Percentiles rank a stretch among this genome's conserved stretches.
Conservation (phyloP, 2,329 filamentous ascomycete species). For the Scytalidium lignicola region DNA sequence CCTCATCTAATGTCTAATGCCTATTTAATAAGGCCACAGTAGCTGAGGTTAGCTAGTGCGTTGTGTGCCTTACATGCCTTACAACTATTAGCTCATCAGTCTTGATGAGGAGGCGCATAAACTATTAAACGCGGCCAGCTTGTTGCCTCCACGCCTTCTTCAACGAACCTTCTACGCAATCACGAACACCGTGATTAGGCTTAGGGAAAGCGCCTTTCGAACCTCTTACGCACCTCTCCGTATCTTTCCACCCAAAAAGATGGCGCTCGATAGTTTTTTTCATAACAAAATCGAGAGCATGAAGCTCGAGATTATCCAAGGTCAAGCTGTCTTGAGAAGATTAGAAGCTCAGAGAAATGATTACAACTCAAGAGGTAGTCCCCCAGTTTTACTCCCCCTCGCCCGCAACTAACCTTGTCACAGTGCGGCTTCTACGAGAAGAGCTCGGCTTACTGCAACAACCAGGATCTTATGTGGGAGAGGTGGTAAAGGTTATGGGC, state of each 20-base stretch:
- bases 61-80: too few species aligned
- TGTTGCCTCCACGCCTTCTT: not conserved
- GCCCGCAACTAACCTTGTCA: conserved; percentile 14
- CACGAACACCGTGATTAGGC: not conserved
- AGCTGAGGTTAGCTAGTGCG: too few species aligned
- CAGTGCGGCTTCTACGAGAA: conserved; percentile 84
- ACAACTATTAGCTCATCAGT: not conserved
- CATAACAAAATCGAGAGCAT: conserved; percentile 99
- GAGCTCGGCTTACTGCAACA: conserved; percentile 95
- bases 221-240: not conserved
- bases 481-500: conserved; percentile 99
- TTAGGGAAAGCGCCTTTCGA: not conserved
- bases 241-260: conserved; percentile 42
- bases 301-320: conserved; percentile 99
- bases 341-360: conserved; percentile 98
- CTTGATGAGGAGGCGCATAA: not conserved
- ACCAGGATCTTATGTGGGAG: conserved; percentile 94
- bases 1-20: too few species aligned
- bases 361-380: conserved; percentile 78
- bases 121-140: conserved; percentile 1
- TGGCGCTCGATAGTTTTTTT: conserved; percentile 99
- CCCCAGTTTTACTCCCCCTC: not conserved
- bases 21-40: too few species aligned
- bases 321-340: conserved; percentile 88
- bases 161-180: conserved; percentile 1